phyloP scores from a whole-genome alignment of 176 grass and related monocot species.

The Olyra latifolia region DNA sequence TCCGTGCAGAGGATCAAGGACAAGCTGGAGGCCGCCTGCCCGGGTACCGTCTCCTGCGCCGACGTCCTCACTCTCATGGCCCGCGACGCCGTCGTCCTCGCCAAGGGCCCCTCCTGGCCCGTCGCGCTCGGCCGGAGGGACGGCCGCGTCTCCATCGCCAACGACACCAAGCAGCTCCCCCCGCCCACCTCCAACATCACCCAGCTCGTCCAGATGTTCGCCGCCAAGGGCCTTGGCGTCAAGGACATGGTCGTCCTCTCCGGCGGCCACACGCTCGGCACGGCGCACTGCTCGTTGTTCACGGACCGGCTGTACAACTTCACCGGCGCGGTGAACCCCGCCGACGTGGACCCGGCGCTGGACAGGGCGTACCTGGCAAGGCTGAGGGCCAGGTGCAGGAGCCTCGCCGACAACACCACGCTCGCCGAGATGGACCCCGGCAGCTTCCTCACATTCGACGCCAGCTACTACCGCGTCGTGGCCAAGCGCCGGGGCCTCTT shows the following conservation, averaged over 20 bases:
- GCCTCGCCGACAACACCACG: constrained; percentile 65
- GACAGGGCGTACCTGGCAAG: constrained; percentile 39
- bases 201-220: constrained; percentile 44
- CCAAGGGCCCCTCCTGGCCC: constrained; percentile 56
- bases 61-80: constrained; percentile 62
- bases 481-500: constrained; percentile 57
- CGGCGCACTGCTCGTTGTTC: constrained; percentile 51
- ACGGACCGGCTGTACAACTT: constrained; percentile 74
- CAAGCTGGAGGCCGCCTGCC: constrained; percentile 51
- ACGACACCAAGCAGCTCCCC: constrained; percentile 53
- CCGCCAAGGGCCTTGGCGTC: constrained; percentile 45
- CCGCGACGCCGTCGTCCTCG: constrained; percentile 58
- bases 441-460: constrained; percentile 83
- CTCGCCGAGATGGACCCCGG: constrained; percentile 81
- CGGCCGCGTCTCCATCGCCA: constrained; percentile 45
- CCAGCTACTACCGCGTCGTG: constrained; percentile 60
- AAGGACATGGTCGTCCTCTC: constrained; percentile 80
- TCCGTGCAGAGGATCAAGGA: constrained; percentile 73
- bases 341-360: constrained; percentile 68
- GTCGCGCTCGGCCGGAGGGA: constrained; percentile 59
- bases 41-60: constrained; percentile 65
- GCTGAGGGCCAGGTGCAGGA: constrained; percentile 46
- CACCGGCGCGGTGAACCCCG: constrained; percentile 51
- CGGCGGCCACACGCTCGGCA: constrained; percentile 87
- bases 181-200: constrained; percentile 65